These are phyloP conservation scores for Pichiaceae sp. DNA, from an alignment of 1,139 yeast genomes.

Conservation along the genomic window DNA sequence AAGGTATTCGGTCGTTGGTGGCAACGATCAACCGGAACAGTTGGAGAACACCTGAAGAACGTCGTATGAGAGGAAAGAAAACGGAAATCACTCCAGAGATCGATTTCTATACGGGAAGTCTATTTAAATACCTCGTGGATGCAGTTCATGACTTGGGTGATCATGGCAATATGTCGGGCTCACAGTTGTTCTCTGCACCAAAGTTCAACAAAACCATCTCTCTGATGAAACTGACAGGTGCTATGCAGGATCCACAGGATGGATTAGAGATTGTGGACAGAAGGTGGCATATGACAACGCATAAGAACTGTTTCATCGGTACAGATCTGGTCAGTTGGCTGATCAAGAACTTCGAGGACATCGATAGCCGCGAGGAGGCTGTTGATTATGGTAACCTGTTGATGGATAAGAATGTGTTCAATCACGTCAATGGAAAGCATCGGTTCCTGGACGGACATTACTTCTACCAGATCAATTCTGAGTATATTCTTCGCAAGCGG, in stretches of 20 bases:
- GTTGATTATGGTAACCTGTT: constrained; percentile 66
- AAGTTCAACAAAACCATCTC: constrained; percentile 33
- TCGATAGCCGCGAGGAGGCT: constrained; percentile 77
- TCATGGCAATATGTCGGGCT: constrained; percentile 11
- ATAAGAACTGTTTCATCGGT: constrained; percentile 75
- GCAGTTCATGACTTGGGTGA: constrained; percentile 25
- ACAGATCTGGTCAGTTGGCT: constrained; percentile 83
- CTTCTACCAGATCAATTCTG: constrained; percentile 66
- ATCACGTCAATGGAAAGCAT: constrained; percentile 78
- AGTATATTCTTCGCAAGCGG: constrained; percentile 16
- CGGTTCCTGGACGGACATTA: constrained; percentile 88
- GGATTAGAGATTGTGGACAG: constrained; percentile 66
- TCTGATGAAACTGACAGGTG: constrained; percentile 47
- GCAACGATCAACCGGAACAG: constrained; percentile 56
- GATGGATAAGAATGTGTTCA: constrained; percentile 64
- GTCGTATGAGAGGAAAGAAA: constrained; percentile 24
- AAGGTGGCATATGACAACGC: constrained; percentile 84
- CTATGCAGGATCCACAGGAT: constrained; percentile 47
- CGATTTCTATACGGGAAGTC: constrained; percentile 79
- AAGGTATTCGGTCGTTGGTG: constrained; percentile 73
- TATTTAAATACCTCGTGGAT: constrained; percentile 52
- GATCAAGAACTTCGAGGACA: constrained; percentile 67
- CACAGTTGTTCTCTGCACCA: constrained; percentile 28
- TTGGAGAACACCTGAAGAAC: constrained; percentile 37
- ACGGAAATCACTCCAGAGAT: constrained; percentile 65